Evolutionary conservation across 31 red algal genomes (phyloP).

Genomic region (Odonthalia washingtoniensis): DNA sequence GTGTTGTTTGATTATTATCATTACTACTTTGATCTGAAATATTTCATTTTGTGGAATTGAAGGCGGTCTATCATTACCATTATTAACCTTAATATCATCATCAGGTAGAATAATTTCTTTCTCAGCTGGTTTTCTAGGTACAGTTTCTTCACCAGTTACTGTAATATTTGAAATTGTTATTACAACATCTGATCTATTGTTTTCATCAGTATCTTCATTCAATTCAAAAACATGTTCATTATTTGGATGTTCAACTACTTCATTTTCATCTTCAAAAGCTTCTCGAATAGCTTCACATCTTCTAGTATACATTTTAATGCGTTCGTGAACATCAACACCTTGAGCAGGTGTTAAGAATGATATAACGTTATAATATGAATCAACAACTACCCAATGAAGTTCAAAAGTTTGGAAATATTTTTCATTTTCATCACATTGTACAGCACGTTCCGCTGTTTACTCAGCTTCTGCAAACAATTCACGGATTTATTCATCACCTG

Average conservation of each 20-base stretch:
- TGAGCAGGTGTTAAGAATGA: slow-evolving; percentile 70
- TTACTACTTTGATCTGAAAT: too few relatives aligned
- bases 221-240: too few relatives aligned
- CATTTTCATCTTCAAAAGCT: slow-evolving; percentile 76
- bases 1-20: too few relatives aligned
- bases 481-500: slow-evolving; percentile 64
- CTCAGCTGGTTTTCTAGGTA: neutral
- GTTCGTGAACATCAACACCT: slow-evolving; percentile 72
- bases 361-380: slow-evolving; percentile 77
- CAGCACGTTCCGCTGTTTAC: slow-evolving; percentile 73
- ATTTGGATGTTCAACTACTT: too few relatives aligned
- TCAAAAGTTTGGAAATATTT: slow-evolving; percentile 78
- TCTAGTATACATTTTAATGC: too few relatives aligned
- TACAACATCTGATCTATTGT: slow-evolving; percentile 13
- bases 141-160: neutral
- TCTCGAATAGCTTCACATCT: slow-evolving; percentile 76
- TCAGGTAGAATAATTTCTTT: too few relatives aligned
- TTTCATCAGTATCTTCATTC: slow-evolving; percentile 21
- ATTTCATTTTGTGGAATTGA: too few relatives aligned
- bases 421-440: slow-evolving; percentile 75
- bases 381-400: slow-evolving; percentile 77
- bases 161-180: neutral
- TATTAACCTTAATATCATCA: too few relatives aligned
- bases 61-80: too few relatives aligned
- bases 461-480: slow-evolving; percentile 72